Conservation (phyloP, 768 basidiomycete genomes). For the Candolleomyces aberdarensis region DNA sequence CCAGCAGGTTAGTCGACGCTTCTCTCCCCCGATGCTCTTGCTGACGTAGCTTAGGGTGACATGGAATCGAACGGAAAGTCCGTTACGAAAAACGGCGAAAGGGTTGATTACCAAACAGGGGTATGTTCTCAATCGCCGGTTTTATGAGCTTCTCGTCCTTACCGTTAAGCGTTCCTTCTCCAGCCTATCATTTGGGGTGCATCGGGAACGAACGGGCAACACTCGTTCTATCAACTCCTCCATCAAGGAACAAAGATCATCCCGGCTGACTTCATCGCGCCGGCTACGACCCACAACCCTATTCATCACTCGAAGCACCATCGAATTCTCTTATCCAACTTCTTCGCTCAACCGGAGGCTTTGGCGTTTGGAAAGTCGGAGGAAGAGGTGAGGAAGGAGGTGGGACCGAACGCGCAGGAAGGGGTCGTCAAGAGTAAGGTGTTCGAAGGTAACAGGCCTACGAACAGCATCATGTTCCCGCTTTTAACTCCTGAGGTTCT, state of each 20-base stretch:
- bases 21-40: background rate
- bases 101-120: constrained; percentile 95
- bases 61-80: constrained; percentile 99
- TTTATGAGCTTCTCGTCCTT: constrained; percentile 3
- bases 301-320: constrained; percentile 87
- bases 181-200: constrained; percentile 99
- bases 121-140: constrained; percentile 43
- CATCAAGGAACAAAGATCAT: constrained; percentile 94
- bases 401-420: constrained; percentile 69
- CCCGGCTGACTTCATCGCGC: constrained; percentile 90
- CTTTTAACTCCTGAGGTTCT: constrained; percentile 86
- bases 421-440: constrained; percentile 94
- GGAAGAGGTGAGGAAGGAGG: constrained; percentile 71
- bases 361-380: constrained; percentile 98
- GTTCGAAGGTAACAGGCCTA: constrained; percentile 96
- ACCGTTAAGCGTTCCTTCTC: background rate
- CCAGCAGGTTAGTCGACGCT: constrained; percentile 65
- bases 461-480: constrained; percentile 95
- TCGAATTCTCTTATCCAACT: constrained; percentile 95
- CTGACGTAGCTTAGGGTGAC: constrained; percentile 57
- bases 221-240: constrained; percentile 98
- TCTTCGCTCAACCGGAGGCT: constrained; percentile 97
- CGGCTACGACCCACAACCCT: constrained; percentile 87
- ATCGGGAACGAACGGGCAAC: constrained; percentile 96
- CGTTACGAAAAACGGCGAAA: constrained; percentile 89